A percentile compares a stretch with the other conserved stretches of the same genome.
These are phyloP conservation scores for Williopsis jadinii DNA, from an alignment of 1,139 yeast species.

Conservation along the genomic window DNA sequence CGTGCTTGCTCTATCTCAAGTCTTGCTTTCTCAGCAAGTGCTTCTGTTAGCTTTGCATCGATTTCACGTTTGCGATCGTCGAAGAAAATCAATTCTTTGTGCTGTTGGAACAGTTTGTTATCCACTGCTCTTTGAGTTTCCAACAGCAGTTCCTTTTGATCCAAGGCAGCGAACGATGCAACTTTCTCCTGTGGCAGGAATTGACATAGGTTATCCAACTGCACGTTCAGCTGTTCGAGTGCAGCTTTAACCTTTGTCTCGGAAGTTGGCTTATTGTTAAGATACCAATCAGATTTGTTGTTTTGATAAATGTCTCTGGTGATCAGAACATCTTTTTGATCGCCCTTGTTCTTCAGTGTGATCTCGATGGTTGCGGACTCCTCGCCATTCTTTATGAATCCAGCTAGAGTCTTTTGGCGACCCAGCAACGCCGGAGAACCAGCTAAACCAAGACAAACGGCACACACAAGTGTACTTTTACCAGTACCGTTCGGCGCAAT, in stretches of 20 bases:
- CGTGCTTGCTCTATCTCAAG: constrained; percentile 29
- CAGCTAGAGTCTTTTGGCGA: constrained; percentile 58
- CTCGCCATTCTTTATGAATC: constrained; percentile 75
- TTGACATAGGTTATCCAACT: constrained; percentile 87
- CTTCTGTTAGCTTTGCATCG: constrained; percentile 25
- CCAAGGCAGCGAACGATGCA: constrained; percentile 80
- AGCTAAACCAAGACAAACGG: constrained; percentile 83
- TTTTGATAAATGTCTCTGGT: constrained; percentile 33
- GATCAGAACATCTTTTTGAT: constrained; percentile 27
- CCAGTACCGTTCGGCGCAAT: constrained; percentile 98
- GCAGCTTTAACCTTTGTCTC: constrained; percentile 41
- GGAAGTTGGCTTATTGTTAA: constrained; percentile 40
- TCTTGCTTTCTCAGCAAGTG: constrained; percentile 20
- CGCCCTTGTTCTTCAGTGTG: constrained; percentile 44
- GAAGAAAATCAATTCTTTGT: constrained; percentile 47
- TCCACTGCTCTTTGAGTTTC: constrained; percentile 85
- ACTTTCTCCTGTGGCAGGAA: constrained; percentile 95
- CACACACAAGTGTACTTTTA: constrained; percentile 89
- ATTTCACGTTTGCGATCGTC: constrained; percentile 34
- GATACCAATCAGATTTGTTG: constrained; percentile 51
- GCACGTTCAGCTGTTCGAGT: constrained; percentile 57
- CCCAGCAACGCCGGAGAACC: constrained; percentile 77
- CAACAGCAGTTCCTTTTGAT: constrained; percentile 64
- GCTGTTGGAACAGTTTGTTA: constrained; percentile 46
- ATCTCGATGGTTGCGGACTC: constrained; percentile 52